Evolutionary conservation across 2,329 filamentous ascomycete genomes (phyloP).

Genomic region (Trichoderma sp.): DNA sequence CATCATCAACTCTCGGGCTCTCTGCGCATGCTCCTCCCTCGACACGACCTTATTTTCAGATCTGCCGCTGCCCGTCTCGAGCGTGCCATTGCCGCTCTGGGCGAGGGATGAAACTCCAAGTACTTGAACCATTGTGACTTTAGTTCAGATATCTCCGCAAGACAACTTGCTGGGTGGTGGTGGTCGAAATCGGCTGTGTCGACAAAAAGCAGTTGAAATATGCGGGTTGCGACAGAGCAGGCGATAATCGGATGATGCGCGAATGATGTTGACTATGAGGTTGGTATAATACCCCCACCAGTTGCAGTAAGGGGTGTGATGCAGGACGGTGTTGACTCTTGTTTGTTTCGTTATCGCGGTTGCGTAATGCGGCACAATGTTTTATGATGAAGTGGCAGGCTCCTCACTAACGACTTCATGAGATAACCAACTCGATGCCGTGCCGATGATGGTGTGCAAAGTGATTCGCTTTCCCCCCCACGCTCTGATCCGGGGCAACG

Average conservation of each 20-base stretch:
- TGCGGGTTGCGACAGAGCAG: not conserved
- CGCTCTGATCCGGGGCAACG: constrained; percentile 17
- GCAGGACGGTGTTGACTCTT: not conserved
- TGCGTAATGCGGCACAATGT: constrained; percentile 18
- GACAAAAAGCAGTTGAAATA: not conserved
- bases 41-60: constrained; percentile 34
- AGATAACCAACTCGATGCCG: constrained; percentile 26
- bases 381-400: constrained; percentile 15
- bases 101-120: constrained; percentile 36
- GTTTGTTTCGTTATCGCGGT: constrained; percentile 19
- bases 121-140: constrained; percentile 38
- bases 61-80: constrained; percentile 29
- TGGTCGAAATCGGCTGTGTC: not conserved
- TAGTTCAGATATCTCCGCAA: not conserved
- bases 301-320: not conserved
- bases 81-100: constrained; percentile 30
- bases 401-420: constrained; percentile 49
- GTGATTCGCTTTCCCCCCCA: constrained; percentile 10
- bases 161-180: not conserved
- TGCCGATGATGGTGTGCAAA: constrained; percentile 4
- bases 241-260: not conserved
- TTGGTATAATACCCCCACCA: constrained; percentile 4
- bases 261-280: not conserved
- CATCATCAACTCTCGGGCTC: constrained; percentile 42
- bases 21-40: constrained; percentile 46